A percentile compares a stretch with the other conserved stretches of the same genome.
These are phyloP conservation scores for Scedosporium boydii DNA, from an alignment of 2,329 filamentous ascomycete species.

Conservation along the genomic window DNA sequence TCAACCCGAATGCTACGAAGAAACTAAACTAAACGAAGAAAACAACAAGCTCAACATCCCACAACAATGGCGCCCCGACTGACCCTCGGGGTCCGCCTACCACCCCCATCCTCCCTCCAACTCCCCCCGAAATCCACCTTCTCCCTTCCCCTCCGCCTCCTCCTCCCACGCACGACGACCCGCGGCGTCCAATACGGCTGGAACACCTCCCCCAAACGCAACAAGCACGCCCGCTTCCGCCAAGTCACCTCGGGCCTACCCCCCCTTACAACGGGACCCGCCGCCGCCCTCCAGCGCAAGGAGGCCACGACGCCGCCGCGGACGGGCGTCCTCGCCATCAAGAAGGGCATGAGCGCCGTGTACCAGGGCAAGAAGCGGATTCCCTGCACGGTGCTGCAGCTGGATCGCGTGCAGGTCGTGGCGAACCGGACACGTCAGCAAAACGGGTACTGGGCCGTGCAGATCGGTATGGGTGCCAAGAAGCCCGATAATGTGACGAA, in stretches of 20 bases:
- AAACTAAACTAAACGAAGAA: neutral
- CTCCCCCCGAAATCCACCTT: conserved; percentile 15
- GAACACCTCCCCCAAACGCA: conserved; percentile 43
- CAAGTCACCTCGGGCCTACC: conserved; percentile 47
- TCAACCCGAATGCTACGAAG: neutral
- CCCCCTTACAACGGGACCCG: conserved; percentile 45
- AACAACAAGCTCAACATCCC: neutral
- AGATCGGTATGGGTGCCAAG: conserved; percentile 72
- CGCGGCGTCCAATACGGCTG: conserved; percentile 52
- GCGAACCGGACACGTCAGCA: conserved; percentile 70
- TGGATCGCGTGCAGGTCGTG: conserved; percentile 86
- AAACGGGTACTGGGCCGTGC: conserved; percentile 91
- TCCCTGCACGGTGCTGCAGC: conserved; percentile 84
- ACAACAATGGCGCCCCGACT: conserved; percentile 36
- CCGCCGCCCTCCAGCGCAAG: conserved; percentile 50
- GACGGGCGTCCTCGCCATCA: conserved; percentile 74
- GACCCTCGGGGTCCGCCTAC: conserved; percentile 32
- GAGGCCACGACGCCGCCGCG: conserved; percentile 54
- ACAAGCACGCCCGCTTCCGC: conserved; percentile 52
- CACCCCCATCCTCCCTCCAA: conserved; percentile 22
- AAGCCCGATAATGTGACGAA: conserved; percentile 68
- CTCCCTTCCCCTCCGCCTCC: conserved; percentile 25
- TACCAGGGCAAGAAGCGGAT: conserved; percentile 72
- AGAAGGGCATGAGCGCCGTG: conserved; percentile 92
- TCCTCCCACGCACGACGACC: conserved; percentile 34